Base-by-base conservation (phyloP, 2,329 filamentous ascomycete species). In the Esteya vermicola region DNA sequence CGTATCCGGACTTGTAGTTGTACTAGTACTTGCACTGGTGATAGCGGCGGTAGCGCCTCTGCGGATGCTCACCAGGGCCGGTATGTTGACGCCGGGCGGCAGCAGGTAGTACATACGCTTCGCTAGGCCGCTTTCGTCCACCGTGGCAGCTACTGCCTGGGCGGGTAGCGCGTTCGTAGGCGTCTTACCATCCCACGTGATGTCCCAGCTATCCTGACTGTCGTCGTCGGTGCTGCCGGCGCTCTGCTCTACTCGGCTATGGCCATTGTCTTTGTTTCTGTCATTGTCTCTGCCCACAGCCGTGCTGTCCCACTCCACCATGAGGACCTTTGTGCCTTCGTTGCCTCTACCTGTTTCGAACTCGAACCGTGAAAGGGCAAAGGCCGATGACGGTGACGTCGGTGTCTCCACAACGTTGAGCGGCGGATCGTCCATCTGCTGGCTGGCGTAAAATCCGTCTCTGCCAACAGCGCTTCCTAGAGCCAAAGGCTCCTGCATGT, bases 241-340 rank as follows among this genome's bases (percentile, higher is more conserved):
- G 14, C n/a, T 12, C 19, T 20, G 70, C 39, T 48, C 48, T 21
- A 49, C 72, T 85, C 85, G 93, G 44, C 16, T 16, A 36, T 30
- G n/a, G 18, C 12, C 18, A 18, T n/a, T n/a, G n/a, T 3, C 23
- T 9, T 19, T 27, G 19, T 27, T 9, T n/a, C 10, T 8, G 18
- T 23, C 32, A 18, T 36, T 20, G 26, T 14, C 35, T 6, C 19
- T 10, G 12, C n/a, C 13, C 9, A 21, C 18, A n/a, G 44, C 45
- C 32, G 50, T 41, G n/a, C 45, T 43, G 54, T 84, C 77, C 86
- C 86, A 94, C 57, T 94, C 85, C 30, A 93, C 79, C 85, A 94
- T 91, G 50, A 94, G 64, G 47, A 94, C 79, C 64, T 93, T 94
- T 46, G 85, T 93, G 31, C 85, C 85, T 48, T 88, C 81, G 51